Conservation (phyloP, 2,329 filamentous ascomycete species). For the Neurospora crassa region DNA sequence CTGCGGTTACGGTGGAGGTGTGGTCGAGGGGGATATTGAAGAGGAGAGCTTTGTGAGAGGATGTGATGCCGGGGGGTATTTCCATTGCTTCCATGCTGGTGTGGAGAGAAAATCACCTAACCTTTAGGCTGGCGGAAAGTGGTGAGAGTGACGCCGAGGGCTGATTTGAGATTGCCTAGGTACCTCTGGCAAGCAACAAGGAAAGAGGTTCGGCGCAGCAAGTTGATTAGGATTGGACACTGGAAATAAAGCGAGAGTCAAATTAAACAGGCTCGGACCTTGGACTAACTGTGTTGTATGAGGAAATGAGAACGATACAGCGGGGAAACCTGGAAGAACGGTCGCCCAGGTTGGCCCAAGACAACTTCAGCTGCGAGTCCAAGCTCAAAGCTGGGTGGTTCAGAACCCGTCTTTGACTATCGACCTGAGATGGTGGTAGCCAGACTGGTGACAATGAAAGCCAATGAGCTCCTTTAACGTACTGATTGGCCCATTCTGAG, state of each 20-base stretch:
- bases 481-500: background rate
- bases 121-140: background rate
- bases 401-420: background rate
- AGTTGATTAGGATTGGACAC: background rate
- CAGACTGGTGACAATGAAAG: background rate
- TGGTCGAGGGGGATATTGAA: conserved; percentile 18
- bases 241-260: background rate
- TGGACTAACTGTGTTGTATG: background rate
- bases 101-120: background rate
- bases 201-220: background rate
- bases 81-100: background rate
- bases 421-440: background rate
- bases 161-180: background rate
- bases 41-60: background rate
- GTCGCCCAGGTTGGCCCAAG: background rate
- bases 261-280: background rate
- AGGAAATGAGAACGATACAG: background rate
- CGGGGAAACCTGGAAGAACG: background rate
- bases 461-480: background rate
- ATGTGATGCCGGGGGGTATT: background rate
- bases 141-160: background rate
- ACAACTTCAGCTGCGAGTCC: background rate
- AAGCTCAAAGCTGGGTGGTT: background rate
- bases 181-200: background rate
- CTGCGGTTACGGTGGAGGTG: conserved; percentile 15